Evolutionary conservation across 805 yeast species (phyloP), one percentile per base, ranked within the genome.

Genomic region (Candida germanica): DNA sequence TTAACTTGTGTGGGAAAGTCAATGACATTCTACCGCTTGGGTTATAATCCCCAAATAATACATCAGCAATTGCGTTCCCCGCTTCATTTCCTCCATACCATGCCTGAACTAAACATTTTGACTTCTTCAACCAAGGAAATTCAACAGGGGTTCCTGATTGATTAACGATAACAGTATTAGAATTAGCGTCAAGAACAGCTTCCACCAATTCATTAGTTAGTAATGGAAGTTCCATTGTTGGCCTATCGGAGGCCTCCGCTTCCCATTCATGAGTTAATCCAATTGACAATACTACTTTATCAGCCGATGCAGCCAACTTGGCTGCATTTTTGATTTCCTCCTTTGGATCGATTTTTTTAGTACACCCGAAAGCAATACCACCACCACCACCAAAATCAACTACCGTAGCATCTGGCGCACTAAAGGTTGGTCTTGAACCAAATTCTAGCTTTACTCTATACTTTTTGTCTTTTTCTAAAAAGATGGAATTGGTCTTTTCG

Each of bases 401-500:
- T 3, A 37, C 43, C 8, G 35, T 43, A 5, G 44, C 40, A 33
- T 34, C 44, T 5, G 46, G 40, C 11, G 35, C 42, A 26, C 40
- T 38, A 28, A 43, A 43, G 13, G 48, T 44, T 4, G 48, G 48
- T 29, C 43, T 31, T 6, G 56, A 47, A n/a, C 82, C 83, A 48
- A 65, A 77, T 46, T 71, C 75, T 27, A 77, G 59, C 34, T 55
- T 58, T 38, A 76, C 43, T 22, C 61, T 54, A 59, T 77, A 76
- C 9, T 49, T 47, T 26, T 54, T 50, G 3, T 78, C 82, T 38
- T 60, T 63, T 40, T 64, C 63, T 40, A 77, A 56, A 1, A 43
- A 24, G 20, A 69, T 51, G 2, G 48, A 33, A 5, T 66, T 69
- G 8, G 53, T 59, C 47, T 75, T 81, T 20, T 64, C 54, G 11